Percentiles rank a stretch among this genome's conserved stretches.
These are phyloP conservation scores for Mucor plumbeus DNA, from an alignment of 371 early-diverging fungal species.

Conservation along the genomic window DNA sequence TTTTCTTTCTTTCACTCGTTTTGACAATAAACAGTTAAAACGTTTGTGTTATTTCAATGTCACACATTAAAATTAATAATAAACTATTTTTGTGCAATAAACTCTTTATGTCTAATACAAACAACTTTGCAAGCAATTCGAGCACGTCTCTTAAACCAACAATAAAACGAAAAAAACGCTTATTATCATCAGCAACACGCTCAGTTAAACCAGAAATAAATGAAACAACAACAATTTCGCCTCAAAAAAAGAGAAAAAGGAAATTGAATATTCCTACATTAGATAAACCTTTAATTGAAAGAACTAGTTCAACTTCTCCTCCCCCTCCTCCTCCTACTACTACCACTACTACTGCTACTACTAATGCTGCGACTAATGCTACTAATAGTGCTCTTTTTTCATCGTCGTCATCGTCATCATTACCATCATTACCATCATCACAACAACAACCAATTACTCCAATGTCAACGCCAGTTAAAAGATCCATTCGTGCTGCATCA, in stretches of 20 bases:
- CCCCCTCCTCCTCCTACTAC: not conserved
- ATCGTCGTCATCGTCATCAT: too few species aligned
- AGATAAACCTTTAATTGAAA: not conserved
- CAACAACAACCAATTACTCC: not conserved
- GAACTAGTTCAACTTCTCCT: not conserved
- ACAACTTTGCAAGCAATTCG: not conserved
- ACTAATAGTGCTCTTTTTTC: too few species aligned
- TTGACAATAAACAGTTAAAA: too few species aligned
- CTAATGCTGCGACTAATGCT: too few species aligned
- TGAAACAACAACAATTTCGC: not conserved
- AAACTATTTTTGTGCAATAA: not conserved
- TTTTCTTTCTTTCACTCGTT: not conserved
- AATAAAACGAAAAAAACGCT: not conserved
- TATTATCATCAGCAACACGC: not conserved
- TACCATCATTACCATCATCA: too few species aligned
- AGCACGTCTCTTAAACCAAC: not conserved
- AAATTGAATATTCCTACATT: not conserved
- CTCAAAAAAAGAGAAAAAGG: not conserved
- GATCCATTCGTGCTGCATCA: conserved; percentile 15
- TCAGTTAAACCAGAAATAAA: not conserved
- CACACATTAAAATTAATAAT: conserved; percentile 2
- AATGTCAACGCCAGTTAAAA: conserved; percentile 3
- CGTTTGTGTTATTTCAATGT: not conserved
- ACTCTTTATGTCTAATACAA: conserved; percentile 1
- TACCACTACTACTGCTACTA: too few species aligned